These are phyloP conservation scores for Diaporthe velutina DNA, from an alignment of 2,329 filamentous ascomycete genomes.

Conservation along the genomic window DNA sequence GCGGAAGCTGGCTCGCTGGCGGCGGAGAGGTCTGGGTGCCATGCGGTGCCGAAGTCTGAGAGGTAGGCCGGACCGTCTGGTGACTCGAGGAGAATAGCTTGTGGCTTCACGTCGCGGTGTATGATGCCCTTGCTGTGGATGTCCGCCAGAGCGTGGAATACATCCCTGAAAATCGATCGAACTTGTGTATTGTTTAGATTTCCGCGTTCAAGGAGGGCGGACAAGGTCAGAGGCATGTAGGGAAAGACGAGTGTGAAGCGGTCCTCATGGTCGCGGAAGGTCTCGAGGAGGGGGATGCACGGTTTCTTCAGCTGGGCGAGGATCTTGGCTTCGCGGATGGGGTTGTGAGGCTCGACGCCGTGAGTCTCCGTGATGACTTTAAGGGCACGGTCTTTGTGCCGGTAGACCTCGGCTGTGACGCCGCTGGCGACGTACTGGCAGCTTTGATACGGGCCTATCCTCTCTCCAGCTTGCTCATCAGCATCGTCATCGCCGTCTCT, in stretches of 20 bases:
- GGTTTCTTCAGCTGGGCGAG: constrained; percentile 70
- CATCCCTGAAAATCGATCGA: constrained; percentile 68
- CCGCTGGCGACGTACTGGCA: constrained; percentile 74
- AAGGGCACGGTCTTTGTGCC: constrained; percentile 74
- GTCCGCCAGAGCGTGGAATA: constrained; percentile 78
- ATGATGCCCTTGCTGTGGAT: constrained; percentile 84
- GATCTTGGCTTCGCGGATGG: constrained; percentile 82
- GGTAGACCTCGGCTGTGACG: constrained; percentile 87
- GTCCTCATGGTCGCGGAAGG: constrained; percentile 78
- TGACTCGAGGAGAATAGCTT: constrained; percentile 82
- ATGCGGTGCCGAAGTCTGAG: constrained; percentile 93
- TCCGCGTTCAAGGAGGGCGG: constrained; percentile 71
- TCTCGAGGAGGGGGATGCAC: constrained; percentile 77
- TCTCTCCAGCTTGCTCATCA: constrained; percentile 51
- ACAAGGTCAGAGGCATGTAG: constrained; percentile 81
- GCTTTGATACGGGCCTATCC: constrained; percentile 66
- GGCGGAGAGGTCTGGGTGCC: constrained; percentile 73
- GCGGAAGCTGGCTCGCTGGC: constrained; percentile 71
- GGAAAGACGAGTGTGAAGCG: constrained; percentile 87
- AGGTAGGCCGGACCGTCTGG: constrained; percentile 80
- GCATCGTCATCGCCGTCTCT: constrained; percentile 24
- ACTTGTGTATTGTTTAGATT: constrained; percentile 50
- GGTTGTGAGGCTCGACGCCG: constrained; percentile 85
- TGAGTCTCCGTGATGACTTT: constrained; percentile 86
- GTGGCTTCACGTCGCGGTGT: constrained; percentile 94